These are phyloP conservation scores for Dendrobium catenatum DNA, from an alignment of 106 monocot genomes.

Conservation along the genomic window DNA sequence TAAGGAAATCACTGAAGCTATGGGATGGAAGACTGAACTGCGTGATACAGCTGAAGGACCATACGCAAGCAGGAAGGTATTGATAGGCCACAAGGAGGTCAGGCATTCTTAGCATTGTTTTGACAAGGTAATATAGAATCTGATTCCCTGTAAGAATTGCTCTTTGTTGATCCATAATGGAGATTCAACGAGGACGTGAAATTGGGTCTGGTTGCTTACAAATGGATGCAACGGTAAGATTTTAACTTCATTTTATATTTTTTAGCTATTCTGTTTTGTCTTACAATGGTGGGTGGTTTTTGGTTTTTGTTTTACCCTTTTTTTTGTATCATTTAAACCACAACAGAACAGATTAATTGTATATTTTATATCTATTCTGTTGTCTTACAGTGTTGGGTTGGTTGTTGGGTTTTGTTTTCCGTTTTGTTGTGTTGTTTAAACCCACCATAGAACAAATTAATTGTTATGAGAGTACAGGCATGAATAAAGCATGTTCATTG, in stretches of 20 bases:
- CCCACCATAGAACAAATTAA: no score
- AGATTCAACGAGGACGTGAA: not conserved
- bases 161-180: not conserved
- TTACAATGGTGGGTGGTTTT: not conserved
- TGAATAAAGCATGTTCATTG: not conserved
- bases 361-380: not conserved
- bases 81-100: constrained; percentile 53
- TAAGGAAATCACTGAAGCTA: constrained; percentile 44
- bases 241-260: not conserved
- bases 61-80: constrained; percentile 48
- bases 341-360: not conserved
- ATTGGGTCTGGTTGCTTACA: not conserved
- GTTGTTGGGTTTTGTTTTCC: not conserved
- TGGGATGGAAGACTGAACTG: constrained; percentile 65
- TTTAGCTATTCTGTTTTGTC: not conserved
- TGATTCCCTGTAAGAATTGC: not conserved
- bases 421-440: not conserved
- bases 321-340: not conserved
- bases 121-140: not conserved
- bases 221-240: not conserved
- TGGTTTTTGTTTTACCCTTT: not conserved
- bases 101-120: constrained; percentile 9
- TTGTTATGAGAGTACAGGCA: not conserved
- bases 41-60: constrained; percentile 76
- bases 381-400: not conserved